Evolutionary conservation across 768 basidiomycete species (phyloP).

Genomic region (Tylopilus vinaceipallidus): DNA sequence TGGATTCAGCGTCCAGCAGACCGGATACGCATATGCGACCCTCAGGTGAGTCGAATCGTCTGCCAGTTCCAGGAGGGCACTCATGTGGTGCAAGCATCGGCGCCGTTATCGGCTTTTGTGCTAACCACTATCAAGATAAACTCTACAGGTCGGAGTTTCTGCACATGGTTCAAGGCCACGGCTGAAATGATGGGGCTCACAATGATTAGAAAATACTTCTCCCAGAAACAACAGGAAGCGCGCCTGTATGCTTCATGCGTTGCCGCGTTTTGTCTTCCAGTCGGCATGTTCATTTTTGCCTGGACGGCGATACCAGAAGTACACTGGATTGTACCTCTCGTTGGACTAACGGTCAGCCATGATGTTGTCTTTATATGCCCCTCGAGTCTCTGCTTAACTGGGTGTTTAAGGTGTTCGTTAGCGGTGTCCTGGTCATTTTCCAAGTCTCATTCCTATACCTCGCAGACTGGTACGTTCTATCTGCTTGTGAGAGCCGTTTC

Average conservation of each 20-base stretch:
- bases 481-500: not conserved
- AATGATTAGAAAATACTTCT: constrained; percentile 23
- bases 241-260: constrained; percentile 54
- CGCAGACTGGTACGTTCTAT: constrained; percentile 44
- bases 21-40: constrained; percentile 56
- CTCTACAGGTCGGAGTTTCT: constrained; percentile 40
- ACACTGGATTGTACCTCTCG: constrained; percentile 52
- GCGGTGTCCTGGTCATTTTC: constrained; percentile 40
- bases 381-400: not conserved
- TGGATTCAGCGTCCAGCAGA: constrained; percentile 55
- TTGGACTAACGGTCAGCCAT: constrained; percentile 21
- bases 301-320: constrained; percentile 58
- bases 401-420: constrained; percentile 39
- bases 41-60: constrained; percentile 41
- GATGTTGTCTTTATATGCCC: not conserved
- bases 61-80: not conserved
- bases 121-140: constrained; percentile 47
- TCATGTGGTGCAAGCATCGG: constrained; percentile 44
- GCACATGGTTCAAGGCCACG: constrained; percentile 10
- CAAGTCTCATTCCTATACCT: constrained; percentile 47
- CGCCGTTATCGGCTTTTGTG: constrained; percentile 41
- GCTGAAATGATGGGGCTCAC: constrained; percentile 6
- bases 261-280: constrained; percentile 52
- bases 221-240: constrained; percentile 47
- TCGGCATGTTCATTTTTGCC: constrained; percentile 66